A percentile compares a stretch with the other conserved stretches of the same genome.
phyloP scores from a whole-genome alignment of 345 rosid species.

The Salix caprea region DNA sequence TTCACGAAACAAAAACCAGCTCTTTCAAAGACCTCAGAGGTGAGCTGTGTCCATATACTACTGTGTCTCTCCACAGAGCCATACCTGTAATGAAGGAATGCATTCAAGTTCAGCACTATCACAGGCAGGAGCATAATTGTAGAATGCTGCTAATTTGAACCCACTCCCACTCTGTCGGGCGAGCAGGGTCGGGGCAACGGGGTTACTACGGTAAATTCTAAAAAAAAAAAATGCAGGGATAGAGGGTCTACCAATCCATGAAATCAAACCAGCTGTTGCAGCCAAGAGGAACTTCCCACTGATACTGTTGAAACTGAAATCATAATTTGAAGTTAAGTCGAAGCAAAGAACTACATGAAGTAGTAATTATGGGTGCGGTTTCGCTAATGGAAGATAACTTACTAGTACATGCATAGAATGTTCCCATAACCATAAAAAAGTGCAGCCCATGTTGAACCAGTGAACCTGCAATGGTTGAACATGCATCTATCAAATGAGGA shows the following conservation, averaged over 20 bases:
- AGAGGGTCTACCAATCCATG: constrained; percentile 64
- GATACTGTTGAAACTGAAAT: constrained; percentile 54
- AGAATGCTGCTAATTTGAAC: not conserved
- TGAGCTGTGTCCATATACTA: constrained; percentile 55
- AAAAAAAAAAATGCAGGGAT: not conserved
- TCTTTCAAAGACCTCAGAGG: constrained; percentile 65
- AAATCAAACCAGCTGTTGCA: constrained; percentile 62
- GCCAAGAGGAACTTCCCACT: constrained; percentile 63
- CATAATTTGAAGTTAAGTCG: not conserved
- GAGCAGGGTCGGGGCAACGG: not conserved
- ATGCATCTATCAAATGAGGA: not conserved
- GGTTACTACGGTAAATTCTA: not conserved
- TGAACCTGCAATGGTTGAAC: constrained; percentile 53
- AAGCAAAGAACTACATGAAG: not conserved
- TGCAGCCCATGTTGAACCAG: constrained; percentile 81
- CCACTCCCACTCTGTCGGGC: not conserved
- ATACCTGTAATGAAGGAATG: constrained; percentile 43
- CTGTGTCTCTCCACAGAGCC: constrained; percentile 70
- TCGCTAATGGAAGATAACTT: constrained; percentile 9
- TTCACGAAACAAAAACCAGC: constrained; percentile 43
- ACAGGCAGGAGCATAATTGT: not conserved
- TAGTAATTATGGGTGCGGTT: not conserved
- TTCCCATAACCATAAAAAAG: constrained; percentile 84
- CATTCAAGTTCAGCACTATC: not conserved
- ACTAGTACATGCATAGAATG: constrained; percentile 74